These are phyloP conservation scores for Tetracentron sinense DNA, from an alignment of 164 flowering plant genomes.

Conservation along the genomic window DNA sequence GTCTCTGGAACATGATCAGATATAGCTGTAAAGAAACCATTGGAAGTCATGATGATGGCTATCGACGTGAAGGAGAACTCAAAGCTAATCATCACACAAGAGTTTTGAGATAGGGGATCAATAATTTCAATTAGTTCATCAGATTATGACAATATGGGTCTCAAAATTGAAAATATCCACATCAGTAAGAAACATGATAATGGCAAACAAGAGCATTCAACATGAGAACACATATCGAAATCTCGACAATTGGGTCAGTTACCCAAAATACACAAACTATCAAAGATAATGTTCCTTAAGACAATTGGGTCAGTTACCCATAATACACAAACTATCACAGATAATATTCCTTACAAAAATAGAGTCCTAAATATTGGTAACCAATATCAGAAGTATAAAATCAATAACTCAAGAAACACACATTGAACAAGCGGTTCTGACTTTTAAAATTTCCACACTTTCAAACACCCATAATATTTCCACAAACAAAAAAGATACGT, in stretches of 20 bases:
- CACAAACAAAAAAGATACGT: not conserved
- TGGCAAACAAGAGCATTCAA: not conserved
- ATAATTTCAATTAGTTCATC: not conserved
- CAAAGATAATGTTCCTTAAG: too few relatives aligned
- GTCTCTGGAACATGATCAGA: conserved; percentile 53
- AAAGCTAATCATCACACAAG: too few relatives aligned
- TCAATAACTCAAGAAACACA: too few relatives aligned
- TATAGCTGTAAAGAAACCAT: conserved; percentile 34
- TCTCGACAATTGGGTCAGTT: not conserved
- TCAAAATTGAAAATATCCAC: conserved; percentile 4
- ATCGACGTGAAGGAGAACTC: too few relatives aligned
- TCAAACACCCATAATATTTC: not conserved
- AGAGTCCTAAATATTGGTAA: not conserved
- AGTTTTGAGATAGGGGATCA: not conserved
- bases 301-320: not conserved
- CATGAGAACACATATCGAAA: conserved; percentile 1
- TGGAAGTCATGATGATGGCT: conserved; percentile 6
- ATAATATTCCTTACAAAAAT: too few relatives aligned
- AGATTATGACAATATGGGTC: not conserved
- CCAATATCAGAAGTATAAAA: not conserved
- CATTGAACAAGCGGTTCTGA: conserved; percentile 6
- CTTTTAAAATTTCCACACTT: not conserved
- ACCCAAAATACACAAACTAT: not conserved
- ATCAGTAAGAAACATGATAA: not conserved
- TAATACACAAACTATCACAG: not conserved